phyloP scores from a whole-genome alignment of 331 rosid species.

The Erythrophleum ivorense region DNA sequence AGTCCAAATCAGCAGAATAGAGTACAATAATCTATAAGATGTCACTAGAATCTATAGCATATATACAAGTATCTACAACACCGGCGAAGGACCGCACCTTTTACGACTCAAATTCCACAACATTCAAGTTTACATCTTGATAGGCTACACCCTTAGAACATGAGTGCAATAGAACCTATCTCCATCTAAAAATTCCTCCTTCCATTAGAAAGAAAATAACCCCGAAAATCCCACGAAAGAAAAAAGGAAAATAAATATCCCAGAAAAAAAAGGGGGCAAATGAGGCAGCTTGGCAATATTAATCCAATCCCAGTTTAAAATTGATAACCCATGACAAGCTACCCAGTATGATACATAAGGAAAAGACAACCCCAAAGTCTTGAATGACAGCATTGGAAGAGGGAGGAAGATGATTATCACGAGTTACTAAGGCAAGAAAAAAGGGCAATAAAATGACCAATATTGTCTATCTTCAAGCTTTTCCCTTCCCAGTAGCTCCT shows the following conservation, averaged over 20 bases:
- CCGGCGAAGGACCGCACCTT: slow-evolving; percentile 8
- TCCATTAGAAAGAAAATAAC: slow-evolving; percentile 5
- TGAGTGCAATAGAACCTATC: background rate
- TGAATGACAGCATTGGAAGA: slow-evolving; percentile 30
- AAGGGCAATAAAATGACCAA: slow-evolving; percentile 41
- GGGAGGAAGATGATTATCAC: slow-evolving; percentile 15
- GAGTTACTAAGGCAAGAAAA: slow-evolving; percentile 8
- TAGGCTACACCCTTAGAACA: slow-evolving; percentile 30
- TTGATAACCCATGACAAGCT: slow-evolving; percentile 22
- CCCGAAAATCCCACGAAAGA: slow-evolving; percentile 26
- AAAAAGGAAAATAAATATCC: background rate
- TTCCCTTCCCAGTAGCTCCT: slow-evolving; percentile 73
- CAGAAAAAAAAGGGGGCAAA: background rate
- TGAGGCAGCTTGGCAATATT: background rate
- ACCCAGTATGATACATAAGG: slow-evolving; percentile 28
- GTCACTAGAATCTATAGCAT: slow-evolving; percentile 38
- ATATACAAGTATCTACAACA: slow-evolving; percentile 50
- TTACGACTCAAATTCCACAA: slow-evolving; percentile 35
- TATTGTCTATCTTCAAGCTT: slow-evolving; percentile 53
- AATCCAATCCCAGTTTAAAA: background rate
- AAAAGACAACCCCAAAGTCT: slow-evolving; percentile 37
- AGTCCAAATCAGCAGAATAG: slow-evolving; percentile 17
- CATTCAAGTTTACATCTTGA: slow-evolving; percentile 27
- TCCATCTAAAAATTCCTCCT: slow-evolving; percentile 31
- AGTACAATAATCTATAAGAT: slow-evolving; percentile 29